phyloP scores from a whole-genome alignment of 1,284 basidiomycete genomes.

The Microbotryum saponariae region DNA sequence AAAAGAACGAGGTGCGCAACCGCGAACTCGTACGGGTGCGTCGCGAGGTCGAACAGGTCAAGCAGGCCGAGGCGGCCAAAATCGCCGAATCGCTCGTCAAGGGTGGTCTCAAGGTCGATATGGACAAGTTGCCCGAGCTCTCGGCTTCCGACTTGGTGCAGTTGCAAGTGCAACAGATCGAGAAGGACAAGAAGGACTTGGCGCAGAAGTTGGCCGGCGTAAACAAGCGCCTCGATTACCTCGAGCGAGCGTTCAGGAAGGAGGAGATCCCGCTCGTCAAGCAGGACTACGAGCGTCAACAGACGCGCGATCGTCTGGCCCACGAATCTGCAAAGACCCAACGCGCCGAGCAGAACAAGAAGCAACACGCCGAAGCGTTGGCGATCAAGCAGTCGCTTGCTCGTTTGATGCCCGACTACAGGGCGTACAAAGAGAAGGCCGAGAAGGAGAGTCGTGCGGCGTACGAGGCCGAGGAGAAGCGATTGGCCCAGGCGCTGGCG shows the following conservation, averaged over 20 bases:
- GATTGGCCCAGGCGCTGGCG: conserved; percentile 23
- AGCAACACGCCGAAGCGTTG: conserved; percentile 62
- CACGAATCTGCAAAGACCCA: conserved; percentile 60
- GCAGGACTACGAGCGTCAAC: conserved; percentile 82
- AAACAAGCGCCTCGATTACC: conserved; percentile 85
- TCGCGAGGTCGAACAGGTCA: conserved; percentile 73
- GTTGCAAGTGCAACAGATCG: conserved; percentile 86
- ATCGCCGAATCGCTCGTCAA: conserved; percentile 75
- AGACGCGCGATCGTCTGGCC: conserved; percentile 61
- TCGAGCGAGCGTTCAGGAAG: conserved; percentile 91
- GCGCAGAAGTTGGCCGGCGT: conserved; percentile 75
- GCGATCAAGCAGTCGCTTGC: conserved; percentile 69
- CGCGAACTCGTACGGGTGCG: conserved; percentile 71
- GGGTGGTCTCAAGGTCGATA: conserved; percentile 75
- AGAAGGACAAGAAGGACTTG: conserved; percentile 92
- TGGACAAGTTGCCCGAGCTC: conserved; percentile 42
- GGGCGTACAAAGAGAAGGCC: conserved; percentile 60
- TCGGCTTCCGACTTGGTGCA: conserved; percentile 71
- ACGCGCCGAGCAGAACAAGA: conserved; percentile 55
- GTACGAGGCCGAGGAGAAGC: conserved; percentile 45
- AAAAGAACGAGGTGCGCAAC: conserved; percentile 61
- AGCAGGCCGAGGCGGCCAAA: conserved; percentile 78
- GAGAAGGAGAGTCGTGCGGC: conserved; percentile 75
- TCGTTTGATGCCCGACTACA: conserved; percentile 70
- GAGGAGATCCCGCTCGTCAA: conserved; percentile 81